A percentile compares a stretch with the other conserved stretches of the same genome.
Evolutionary conservation across 2,329 filamentous ascomycete genomes (phyloP).

Genomic region (Macrophomina pseudophaseolina): DNA sequence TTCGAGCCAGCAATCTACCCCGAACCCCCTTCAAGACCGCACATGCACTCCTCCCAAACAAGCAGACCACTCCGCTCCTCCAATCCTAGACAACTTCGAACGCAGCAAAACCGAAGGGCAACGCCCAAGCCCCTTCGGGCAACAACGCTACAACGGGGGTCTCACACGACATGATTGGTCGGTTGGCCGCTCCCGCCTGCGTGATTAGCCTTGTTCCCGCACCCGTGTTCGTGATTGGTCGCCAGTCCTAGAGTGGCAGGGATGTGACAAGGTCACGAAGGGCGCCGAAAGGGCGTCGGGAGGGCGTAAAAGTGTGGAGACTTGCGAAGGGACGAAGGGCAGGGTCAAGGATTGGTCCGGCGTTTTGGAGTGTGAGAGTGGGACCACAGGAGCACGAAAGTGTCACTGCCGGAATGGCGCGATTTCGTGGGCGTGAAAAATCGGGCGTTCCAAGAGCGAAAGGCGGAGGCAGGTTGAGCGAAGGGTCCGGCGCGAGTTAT

Average conservation of each 20-base stretch:
- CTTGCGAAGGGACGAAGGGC: not conserved
- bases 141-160: not conserved
- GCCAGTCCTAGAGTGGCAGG: not conserved
- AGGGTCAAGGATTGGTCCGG: not conserved
- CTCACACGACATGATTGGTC: not conserved
- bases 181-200: no score
- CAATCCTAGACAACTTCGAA: not conserved
- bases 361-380: not conserved
- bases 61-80: not conserved
- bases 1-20: not conserved
- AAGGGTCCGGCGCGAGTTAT: not conserved
- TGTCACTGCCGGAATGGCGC: not conserved
- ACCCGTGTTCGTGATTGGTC: not conserved
- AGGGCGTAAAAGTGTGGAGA: not conserved
- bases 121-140: slow-evolving; percentile 18
- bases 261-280: not conserved
- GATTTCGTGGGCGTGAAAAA: no score
- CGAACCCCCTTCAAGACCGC: not conserved
- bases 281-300: not conserved
- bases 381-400: not conserved
- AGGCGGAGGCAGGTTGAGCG: not conserved
- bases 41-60: not conserved
- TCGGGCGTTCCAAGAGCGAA: not conserved
- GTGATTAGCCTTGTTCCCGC: not conserved
- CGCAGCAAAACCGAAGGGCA: slow-evolving; percentile 20